Conservation (phyloP, 2,329 filamentous ascomycete species). For the Aureobasidium uvarum region DNA sequence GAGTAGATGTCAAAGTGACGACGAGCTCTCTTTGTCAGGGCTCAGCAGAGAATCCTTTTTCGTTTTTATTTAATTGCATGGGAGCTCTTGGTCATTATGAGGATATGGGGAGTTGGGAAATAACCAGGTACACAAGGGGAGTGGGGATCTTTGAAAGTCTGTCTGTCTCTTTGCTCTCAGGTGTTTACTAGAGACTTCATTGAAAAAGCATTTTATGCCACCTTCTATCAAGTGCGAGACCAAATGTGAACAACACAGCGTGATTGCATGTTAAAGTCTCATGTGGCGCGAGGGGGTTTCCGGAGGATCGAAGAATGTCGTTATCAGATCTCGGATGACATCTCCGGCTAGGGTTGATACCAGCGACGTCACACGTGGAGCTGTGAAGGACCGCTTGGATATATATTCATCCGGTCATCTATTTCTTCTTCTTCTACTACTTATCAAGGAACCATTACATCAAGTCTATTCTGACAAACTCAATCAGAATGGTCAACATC, state of each 20-base stretch:
- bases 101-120: constrained; percentile 16
- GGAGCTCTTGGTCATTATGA: constrained; percentile 17
- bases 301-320: background rate
- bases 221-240: background rate
- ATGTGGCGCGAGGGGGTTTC: background rate
- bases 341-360: background rate
- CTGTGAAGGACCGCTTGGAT: background rate
- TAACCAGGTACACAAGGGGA: constrained; percentile 1
- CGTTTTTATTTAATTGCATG: constrained; percentile 16
- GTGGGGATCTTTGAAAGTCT: background rate
- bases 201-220: constrained; percentile 12
- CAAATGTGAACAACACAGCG: no score
- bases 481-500: constrained; percentile 22
- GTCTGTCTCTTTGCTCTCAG: constrained; percentile 3
- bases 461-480: background rate
- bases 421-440: background rate
- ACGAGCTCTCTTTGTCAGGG: background rate
- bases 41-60: constrained; percentile 8
- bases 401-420: background rate
- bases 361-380: constrained; percentile 2
- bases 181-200: constrained; percentile 13
- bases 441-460: background rate
- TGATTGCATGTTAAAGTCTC: background rate
- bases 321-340: background rate
- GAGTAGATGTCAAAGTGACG: constrained; percentile 60